These are phyloP conservation scores for Insectozyma bohioensis DNA, from an alignment of 1,139 yeast species.

Conservation along the genomic window DNA sequence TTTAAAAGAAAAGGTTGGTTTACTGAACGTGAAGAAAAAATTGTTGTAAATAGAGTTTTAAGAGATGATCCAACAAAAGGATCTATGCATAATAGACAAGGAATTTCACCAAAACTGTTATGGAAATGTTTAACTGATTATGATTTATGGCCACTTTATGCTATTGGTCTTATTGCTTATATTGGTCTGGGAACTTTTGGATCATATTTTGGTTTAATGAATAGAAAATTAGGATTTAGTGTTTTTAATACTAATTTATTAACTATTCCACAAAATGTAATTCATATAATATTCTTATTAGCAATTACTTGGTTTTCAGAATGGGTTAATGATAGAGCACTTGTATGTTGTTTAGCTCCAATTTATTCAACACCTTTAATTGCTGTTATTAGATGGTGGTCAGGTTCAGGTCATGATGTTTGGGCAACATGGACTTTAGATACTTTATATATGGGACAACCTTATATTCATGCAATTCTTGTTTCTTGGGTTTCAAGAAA, in stretches of 20 bases:
- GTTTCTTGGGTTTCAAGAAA: conserved; percentile 64
- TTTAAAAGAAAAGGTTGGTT: conserved; percentile 61
- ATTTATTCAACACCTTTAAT: conserved; percentile 38
- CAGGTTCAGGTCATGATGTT: conserved; percentile 40
- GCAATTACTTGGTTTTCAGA: conserved; percentile 41
- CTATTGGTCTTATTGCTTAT: conserved; percentile 50
- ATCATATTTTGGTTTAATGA: conserved; percentile 27
- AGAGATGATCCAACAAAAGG: conserved; percentile 72
- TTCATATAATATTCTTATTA: conserved; percentile 28
- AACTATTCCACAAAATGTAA: conserved; percentile 41
- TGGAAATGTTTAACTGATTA: conserved; percentile 46
- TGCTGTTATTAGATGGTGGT: conserved; percentile 49
- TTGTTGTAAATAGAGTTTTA: conserved; percentile 59
- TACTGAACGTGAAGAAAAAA: conserved; percentile 58
- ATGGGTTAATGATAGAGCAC: conserved; percentile 31
- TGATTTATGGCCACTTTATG: conserved; percentile 60
- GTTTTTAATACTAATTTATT: conserved; percentile 55
- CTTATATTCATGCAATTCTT: conserved; percentile 52
- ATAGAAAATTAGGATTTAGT: conserved; percentile 53
- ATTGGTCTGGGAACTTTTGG: conserved; percentile 36
- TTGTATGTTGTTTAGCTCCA: conserved; percentile 35
- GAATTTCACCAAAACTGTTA: conserved; percentile 40
- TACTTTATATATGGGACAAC: conserved; percentile 48
- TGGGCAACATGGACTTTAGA: conserved; percentile 56
- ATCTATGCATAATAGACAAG: conserved; percentile 65